Base-by-base conservation (phyloP, 805 yeast genomes). In the Candida dajiaensis region DNA sequence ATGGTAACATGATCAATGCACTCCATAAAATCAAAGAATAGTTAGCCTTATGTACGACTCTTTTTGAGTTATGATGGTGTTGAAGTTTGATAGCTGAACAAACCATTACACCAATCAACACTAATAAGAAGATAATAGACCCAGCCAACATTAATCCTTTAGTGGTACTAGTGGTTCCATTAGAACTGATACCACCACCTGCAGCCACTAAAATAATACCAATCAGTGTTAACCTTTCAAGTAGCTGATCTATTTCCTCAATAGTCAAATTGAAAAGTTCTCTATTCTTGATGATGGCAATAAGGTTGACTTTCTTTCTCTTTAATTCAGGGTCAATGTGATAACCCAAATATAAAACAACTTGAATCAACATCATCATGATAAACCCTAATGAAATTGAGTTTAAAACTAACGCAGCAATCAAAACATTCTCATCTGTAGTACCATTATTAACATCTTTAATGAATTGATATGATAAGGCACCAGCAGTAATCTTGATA, bases 391-490 rank as follows among this genome's bases (percentile, higher is more conserved):
- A 21, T 9, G 46, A 37, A 13, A 33, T n/a, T 4, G 33, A 9
- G 35, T 39, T 43, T 26, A 43, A 10, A 4, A 43, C 42, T 7
- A 38, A 3, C 4, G 42, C 22, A 15, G 46, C 46, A 43, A 43
- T 43, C 15, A 43, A 10, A 4, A 43, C 13, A 4, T 25, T 25
- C 12, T 22, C 4, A 11, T 43, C 31, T 4, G 15, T 38, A 6
- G 3, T 12, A 19, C 23, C 23, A 7, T 36, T 19, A 16, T 19
- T 19, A 16, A 18, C 11, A 16, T 33, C 36, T 4, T 20, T 20
- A n/a, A 36, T 20, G 29, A 40, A 40, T 9, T 10, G 18, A 13
- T 7, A 10, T 15, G 20, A 31, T 15, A 40, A 15, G 15, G 28
- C 19, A 40, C 43, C 43, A 29, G 37, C 10, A 2, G n/a, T 8